Percentiles rank a stretch among this genome's conserved stretches.
phyloP scores from a whole-genome alignment of 1,284 basidiomycete genomes.

The Puccinia sorghi region DNA sequence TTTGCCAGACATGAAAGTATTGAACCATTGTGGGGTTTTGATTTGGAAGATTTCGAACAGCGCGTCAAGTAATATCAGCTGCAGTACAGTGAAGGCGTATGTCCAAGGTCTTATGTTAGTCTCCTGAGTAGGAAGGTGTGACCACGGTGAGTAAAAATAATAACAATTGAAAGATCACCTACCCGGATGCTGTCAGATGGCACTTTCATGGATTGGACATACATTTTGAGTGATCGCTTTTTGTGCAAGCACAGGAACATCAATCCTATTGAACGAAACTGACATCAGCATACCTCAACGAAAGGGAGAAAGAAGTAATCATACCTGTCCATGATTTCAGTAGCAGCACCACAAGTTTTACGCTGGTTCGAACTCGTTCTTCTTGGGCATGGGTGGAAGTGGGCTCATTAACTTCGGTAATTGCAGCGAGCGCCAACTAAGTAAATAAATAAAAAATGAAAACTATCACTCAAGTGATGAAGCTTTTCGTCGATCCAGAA shows the following conservation, averaged over 20 bases:
- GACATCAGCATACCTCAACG: not conserved
- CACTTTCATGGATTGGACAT: constrained; percentile 82
- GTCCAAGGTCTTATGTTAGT: constrained; percentile 20
- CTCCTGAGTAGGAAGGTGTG: not conserved
- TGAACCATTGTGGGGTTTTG: constrained; percentile 82
- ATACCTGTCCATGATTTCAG: constrained; percentile 89
- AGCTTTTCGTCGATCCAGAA: not conserved
- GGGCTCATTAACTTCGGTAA: constrained; percentile 88
- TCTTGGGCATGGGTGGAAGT: constrained; percentile 68
- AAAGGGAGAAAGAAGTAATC: constrained; percentile 54
- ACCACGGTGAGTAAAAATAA: constrained; percentile 8
- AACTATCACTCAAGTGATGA: not conserved
- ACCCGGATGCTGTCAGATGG: constrained; percentile 83
- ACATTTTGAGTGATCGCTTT: constrained; percentile 76
- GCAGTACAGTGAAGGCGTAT: constrained; percentile 26
- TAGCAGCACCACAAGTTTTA: constrained; percentile 77
- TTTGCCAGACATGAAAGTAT: constrained; percentile 82
- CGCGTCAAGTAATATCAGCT: constrained; percentile 90
- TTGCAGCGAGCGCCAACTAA: constrained; percentile 77
- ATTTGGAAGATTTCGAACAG: constrained; percentile 92
- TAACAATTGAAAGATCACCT: constrained; percentile 55
- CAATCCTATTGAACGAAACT: constrained; percentile 64
- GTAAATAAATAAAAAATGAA: constrained; percentile 51
- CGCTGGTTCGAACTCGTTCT: constrained; percentile 72
- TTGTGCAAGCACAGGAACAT: constrained; percentile 93